phyloP scores from a whole-genome alignment of 2,329 filamentous ascomycete species.

The Alternaria rosae region DNA sequence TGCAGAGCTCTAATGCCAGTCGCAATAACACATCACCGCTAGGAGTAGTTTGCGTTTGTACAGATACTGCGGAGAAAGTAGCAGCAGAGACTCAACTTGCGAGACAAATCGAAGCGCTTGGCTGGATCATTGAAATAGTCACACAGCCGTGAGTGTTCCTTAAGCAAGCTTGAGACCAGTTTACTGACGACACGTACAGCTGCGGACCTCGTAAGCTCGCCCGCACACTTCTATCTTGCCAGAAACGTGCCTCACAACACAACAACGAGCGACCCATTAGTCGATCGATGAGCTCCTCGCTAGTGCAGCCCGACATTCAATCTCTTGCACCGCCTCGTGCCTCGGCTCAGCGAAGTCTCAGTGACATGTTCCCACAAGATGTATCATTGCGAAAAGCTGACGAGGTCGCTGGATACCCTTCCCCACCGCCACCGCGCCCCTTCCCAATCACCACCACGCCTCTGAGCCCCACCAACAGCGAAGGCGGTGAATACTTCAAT shows the following conservation, averaged over 20 bases:
- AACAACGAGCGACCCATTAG: conserved; percentile 20
- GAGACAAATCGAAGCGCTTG: conserved; percentile 31
- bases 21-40: conserved; percentile 25
- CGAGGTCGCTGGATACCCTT: conserved; percentile 2
- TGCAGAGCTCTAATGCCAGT: conserved; percentile 22
- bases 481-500: conserved; percentile 35
- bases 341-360: conserved; percentile 31
- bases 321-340: conserved; percentile 19
- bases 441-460: conserved; percentile 29
- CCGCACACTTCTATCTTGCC: conserved; percentile 32
- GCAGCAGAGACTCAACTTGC: conserved; percentile 30
- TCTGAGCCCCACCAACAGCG: conserved; percentile 21
- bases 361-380: conserved; percentile 26
- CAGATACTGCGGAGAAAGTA: conserved; percentile 37
- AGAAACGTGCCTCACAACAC: conserved; percentile 26
- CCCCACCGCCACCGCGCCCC: conserved; percentile 20
- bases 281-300: conserved; percentile 24
- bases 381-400: not conserved
- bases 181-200: conserved; percentile 10
- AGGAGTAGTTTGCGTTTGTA: conserved; percentile 39
- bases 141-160: conserved; percentile 35
- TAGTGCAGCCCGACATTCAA: conserved; percentile 13
- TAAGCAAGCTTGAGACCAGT: not conserved
- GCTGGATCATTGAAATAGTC: conserved; percentile 36
- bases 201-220: conserved; percentile 40